phyloP scores from a whole-genome alignment of 2,329 filamentous ascomycete species.

The Nothophoma quercina region DNA sequence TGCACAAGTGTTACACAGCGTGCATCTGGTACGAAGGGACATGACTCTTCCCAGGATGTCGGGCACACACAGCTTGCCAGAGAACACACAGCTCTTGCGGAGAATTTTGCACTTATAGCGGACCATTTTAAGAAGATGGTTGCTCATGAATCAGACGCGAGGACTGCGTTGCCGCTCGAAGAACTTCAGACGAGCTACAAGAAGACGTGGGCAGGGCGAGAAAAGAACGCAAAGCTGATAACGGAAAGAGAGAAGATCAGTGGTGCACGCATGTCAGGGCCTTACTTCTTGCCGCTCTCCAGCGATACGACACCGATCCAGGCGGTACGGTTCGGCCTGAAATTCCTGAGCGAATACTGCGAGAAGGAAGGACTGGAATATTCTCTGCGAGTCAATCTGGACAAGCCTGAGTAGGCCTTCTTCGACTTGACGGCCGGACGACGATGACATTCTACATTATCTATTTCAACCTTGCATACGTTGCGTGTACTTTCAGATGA shows the following conservation, averaged over 20 bases:
- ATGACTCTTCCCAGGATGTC: slow-evolving; percentile 41
- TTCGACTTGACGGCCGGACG: neutral
- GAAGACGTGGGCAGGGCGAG: slow-evolving; percentile 46
- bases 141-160: slow-evolving; percentile 38
- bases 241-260: slow-evolving; percentile 45
- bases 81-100: slow-evolving; percentile 28
- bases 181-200: slow-evolving; percentile 49
- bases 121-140: slow-evolving; percentile 39
- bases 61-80: slow-evolving; percentile 33
- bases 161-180: slow-evolving; percentile 42
- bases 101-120: slow-evolving; percentile 39
- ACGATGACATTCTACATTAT: neutral
- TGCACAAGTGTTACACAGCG: slow-evolving; percentile 44
- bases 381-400: slow-evolving; percentile 35
- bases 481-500: slow-evolving; percentile 8
- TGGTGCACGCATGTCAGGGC: slow-evolving; percentile 44
- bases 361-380: slow-evolving; percentile 42
- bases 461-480: neutral
- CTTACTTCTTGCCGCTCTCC: slow-evolving; percentile 52
- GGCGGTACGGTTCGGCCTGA: slow-evolving; percentile 54
- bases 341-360: slow-evolving; percentile 55
- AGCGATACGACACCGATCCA: slow-evolving; percentile 53
- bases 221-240: slow-evolving; percentile 26
- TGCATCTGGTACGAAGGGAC: slow-evolving; percentile 19
- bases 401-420: slow-evolving; percentile 31